Evolutionary conservation across 1,139 yeast genomes (phyloP).

Genomic region (Yamadazyma songkhlaensis): DNA sequence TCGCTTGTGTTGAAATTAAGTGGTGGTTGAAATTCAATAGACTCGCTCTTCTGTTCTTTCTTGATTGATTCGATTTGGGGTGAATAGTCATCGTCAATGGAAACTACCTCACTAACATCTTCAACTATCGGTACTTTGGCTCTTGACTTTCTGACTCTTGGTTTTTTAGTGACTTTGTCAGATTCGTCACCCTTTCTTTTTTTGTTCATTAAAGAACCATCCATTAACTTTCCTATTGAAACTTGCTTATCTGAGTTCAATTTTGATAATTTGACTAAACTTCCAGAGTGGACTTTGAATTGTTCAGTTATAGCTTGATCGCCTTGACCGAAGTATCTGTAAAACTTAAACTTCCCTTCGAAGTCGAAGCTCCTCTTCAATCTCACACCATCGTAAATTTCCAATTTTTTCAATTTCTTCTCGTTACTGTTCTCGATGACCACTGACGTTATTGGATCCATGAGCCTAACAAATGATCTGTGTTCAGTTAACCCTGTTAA

Average conservation of each 20-base stretch:
- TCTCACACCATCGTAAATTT: conserved; percentile 23
- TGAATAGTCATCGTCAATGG: background rate
- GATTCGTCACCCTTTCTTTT: conserved; percentile 13
- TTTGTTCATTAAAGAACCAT: conserved; percentile 6
- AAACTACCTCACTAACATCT: background rate
- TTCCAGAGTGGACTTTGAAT: background rate
- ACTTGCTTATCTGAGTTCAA: conserved; percentile 20
- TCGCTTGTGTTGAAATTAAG: conserved; percentile 1
- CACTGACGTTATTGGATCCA: conserved; percentile 45
- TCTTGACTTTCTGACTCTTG: background rate
- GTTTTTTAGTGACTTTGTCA: background rate
- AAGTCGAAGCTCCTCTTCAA: conserved; percentile 68
- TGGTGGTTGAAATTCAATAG: conserved; percentile 2
- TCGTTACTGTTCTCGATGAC: conserved; percentile 23
- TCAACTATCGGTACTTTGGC: background rate
- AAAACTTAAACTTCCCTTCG: conserved; percentile 71
- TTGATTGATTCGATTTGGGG: background rate
- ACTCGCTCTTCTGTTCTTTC: background rate
- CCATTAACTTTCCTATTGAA: conserved; percentile 6
- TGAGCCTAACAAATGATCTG: conserved; percentile 46
- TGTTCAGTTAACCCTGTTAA: conserved; percentile 55
- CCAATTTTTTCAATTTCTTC: conserved; percentile 22
- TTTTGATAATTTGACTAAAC: conserved; percentile 6
- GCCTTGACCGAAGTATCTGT: conserved; percentile 50
- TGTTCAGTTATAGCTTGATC: conserved; percentile 2